A percentile compares a stretch with the other conserved stretches of the same genome.
These are phyloP conservation scores for Sesbania bispinosa DNA, from an alignment of 306 rosid species.

Conservation along the genomic window DNA sequence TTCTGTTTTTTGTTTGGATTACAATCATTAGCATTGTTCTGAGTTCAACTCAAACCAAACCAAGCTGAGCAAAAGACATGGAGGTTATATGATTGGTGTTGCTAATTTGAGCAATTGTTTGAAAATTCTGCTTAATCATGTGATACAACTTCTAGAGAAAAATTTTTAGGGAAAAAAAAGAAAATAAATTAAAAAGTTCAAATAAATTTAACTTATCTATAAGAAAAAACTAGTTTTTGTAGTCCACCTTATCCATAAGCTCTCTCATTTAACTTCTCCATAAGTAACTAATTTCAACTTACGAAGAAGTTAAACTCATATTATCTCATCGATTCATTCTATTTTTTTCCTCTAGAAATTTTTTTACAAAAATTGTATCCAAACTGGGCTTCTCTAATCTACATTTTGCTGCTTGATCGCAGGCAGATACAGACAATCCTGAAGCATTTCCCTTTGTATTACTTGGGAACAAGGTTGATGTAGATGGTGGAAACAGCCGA, in stretches of 20 bases:
- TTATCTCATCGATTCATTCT: no score
- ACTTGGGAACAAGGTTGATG: constrained; percentile 79
- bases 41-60: background rate
- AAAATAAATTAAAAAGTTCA: no score
- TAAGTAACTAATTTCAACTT: no score
- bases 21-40: no score
- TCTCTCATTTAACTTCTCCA: no score
- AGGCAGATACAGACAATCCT: constrained; percentile 57
- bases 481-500: constrained; percentile 57
- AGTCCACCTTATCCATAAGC: no score
- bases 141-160: background rate
- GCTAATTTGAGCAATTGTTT: background rate
- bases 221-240: no score
- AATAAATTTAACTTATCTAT: no score
- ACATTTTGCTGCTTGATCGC: constrained; percentile 21
- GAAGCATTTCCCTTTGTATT: constrained; percentile 72
- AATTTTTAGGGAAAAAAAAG: no score
- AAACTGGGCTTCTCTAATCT: background rate
- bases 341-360: no score
- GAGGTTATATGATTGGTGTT: background rate
- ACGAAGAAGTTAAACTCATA: no score
- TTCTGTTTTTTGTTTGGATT: background rate
- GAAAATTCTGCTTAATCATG: background rate
- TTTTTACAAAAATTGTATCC: no score
- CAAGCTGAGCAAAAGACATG: background rate